Evolutionary conservation across 805 yeast genomes (phyloP).

Genomic region (Candida morakotiae): DNA sequence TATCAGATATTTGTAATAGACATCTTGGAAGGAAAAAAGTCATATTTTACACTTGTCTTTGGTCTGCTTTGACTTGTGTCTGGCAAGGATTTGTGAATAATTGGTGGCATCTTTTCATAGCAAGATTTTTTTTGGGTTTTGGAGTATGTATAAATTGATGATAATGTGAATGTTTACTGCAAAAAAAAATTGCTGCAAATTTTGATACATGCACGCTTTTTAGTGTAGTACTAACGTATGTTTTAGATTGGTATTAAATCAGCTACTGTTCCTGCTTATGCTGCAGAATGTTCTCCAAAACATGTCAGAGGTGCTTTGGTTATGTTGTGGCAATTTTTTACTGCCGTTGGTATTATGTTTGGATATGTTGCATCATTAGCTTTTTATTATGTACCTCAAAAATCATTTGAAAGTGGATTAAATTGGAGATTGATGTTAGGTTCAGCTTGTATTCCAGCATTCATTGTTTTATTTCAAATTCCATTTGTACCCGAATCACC

Average conservation of each 20-base stretch:
- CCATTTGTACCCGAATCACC: slow-evolving; percentile 67
- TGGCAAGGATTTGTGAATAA: slow-evolving; percentile 66
- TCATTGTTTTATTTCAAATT: slow-evolving; percentile 46
- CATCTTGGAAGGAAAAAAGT: slow-evolving; percentile 56
- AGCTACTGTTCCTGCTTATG: slow-evolving; percentile 63
- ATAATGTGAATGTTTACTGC: neutral
- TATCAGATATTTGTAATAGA: slow-evolving; percentile 49
- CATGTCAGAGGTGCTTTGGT: slow-evolving; percentile 60
- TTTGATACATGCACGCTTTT: too few relatives aligned
- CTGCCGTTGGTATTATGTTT: slow-evolving; percentile 70
- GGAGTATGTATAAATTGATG: slow-evolving; percentile 17
- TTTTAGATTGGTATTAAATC: slow-evolving; percentile 54
- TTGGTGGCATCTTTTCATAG: slow-evolving; percentile 58
- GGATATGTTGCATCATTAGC: slow-evolving; percentile 61
- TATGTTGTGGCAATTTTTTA: slow-evolving; percentile 72
- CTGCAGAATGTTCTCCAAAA: slow-evolving; percentile 61
- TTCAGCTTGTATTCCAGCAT: slow-evolving; percentile 54
- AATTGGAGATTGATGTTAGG: slow-evolving; percentile 69
- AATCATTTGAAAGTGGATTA: slow-evolving; percentile 41
- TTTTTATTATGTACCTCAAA: slow-evolving; percentile 49
- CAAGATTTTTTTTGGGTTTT: slow-evolving; percentile 41
- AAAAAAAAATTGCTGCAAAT: too few relatives aligned
- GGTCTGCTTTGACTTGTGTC: slow-evolving; percentile 57
- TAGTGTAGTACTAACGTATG: neutral
- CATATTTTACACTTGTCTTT: slow-evolving; percentile 55